A percentile compares a stretch with the other conserved stretches of the same genome.
phyloP scores from a whole-genome alignment of 352 stramenopile species.

The Pythium sp. region DNA sequence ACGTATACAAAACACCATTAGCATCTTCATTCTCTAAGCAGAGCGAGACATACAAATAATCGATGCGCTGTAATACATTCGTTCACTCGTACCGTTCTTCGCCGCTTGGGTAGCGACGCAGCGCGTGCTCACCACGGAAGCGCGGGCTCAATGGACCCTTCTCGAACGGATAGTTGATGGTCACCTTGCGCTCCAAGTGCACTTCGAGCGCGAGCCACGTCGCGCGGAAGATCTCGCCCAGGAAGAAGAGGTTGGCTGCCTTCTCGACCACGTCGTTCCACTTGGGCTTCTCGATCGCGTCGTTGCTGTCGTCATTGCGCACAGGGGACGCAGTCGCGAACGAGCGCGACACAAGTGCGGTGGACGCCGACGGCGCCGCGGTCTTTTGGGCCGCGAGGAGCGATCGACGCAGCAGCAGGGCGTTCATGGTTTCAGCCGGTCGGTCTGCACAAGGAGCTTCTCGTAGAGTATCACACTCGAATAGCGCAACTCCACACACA shows the following conservation, averaged over 20 bases:
- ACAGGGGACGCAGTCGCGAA: slow-evolving; percentile 31
- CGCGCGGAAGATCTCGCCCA: slow-evolving; percentile 75
- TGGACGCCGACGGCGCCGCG: slow-evolving; percentile 11
- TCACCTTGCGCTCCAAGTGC: slow-evolving; percentile 92
- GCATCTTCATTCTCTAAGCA: background rate
- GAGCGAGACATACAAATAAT: background rate
- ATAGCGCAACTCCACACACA: slow-evolving; percentile 21
- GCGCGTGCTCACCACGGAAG: slow-evolving; percentile 98
- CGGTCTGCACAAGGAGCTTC: background rate
- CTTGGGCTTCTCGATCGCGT: slow-evolving; percentile 52
- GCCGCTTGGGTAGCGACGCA: slow-evolving; percentile 98
- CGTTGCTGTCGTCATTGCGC: slow-evolving; percentile 12
- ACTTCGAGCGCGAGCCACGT: slow-evolving; percentile 81
- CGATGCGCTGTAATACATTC: background rate
- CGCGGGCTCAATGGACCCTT: slow-evolving; percentile 95
- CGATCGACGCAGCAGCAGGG: slow-evolving; percentile 61
- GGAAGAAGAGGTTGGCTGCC: slow-evolving; percentile 81
- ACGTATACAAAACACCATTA: slow-evolving; percentile 6
- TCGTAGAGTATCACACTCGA: slow-evolving; percentile 16
- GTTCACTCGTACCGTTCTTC: slow-evolving; percentile 90
- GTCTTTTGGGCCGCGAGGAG: slow-evolving; percentile 34
- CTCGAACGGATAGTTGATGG: slow-evolving; percentile 99
- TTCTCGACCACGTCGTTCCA: slow-evolving; percentile 78
- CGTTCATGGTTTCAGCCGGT: slow-evolving; percentile 28
- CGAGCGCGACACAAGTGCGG: slow-evolving; percentile 21